phyloP scores from a whole-genome alignment of 257 asterid genomes.

The Misopates orontium region DNA sequence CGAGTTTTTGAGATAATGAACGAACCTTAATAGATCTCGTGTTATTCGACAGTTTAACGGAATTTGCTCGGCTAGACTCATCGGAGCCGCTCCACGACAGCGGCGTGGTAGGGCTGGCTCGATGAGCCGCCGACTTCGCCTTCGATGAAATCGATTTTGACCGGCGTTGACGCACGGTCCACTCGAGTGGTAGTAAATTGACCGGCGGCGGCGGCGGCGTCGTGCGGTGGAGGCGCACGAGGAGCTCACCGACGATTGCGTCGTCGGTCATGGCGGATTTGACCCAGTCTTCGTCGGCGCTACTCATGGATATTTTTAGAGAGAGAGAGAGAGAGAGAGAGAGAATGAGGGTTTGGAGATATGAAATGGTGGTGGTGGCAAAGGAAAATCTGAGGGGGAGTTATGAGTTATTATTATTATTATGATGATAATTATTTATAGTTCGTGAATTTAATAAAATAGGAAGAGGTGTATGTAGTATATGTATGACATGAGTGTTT shows the following conservation, averaged over 20 bases:
- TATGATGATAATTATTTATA: slow-evolving; percentile 25
- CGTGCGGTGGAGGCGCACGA: slow-evolving; percentile 33
- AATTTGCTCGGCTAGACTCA: slow-evolving; percentile 42
- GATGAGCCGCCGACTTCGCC: slow-evolving; percentile 32
- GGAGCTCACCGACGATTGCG: slow-evolving; percentile 64
- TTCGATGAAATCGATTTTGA: slow-evolving; percentile 37
- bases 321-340: slow-evolving; percentile 26
- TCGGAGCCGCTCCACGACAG: slow-evolving; percentile 66
- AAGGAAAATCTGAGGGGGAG: slow-evolving; percentile 46
- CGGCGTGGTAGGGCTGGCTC: slow-evolving; percentile 73
- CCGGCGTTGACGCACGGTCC: slow-evolving; percentile 80
- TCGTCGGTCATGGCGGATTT: slow-evolving; percentile 58
- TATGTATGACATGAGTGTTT: slow-evolving; percentile 48
- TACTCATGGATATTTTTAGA: slow-evolving; percentile 33
- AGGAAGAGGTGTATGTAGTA: slow-evolving; percentile 39
- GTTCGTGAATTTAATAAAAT: slow-evolving; percentile 12
- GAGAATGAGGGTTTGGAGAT: slow-evolving; percentile 21
- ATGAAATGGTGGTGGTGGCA: slow-evolving; percentile 51
- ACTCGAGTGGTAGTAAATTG: slow-evolving; percentile 44
- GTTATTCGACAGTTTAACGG: slow-evolving; percentile 28
- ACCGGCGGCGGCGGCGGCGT: slow-evolving; percentile 29
- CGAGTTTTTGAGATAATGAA: background rate
- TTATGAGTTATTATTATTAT: slow-evolving; percentile 18
- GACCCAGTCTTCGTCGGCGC: slow-evolving; percentile 54
- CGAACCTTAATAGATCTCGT: slow-evolving; percentile 76